A percentile compares a stretch with the other conserved stretches of the same genome.
Conservation (phyloP, 2,329 filamentous ascomycete species). For the Epichloe scottii region DNA sequence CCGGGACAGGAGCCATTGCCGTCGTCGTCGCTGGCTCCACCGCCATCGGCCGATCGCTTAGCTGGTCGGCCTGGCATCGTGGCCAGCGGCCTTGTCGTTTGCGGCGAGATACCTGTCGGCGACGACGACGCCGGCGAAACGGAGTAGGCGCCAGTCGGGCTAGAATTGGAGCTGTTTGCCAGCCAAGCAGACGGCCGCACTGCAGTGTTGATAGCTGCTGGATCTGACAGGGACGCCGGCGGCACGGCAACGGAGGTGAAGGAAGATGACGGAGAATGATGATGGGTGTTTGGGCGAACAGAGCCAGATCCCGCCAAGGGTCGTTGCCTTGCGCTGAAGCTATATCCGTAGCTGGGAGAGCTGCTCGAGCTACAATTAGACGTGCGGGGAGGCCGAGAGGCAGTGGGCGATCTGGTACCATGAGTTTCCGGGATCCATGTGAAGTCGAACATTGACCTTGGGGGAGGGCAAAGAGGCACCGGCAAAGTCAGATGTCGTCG, state of each 20-base stretch:
- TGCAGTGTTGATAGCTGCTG: neutral
- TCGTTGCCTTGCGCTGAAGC: neutral
- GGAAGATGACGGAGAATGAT: neutral
- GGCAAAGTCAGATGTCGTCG: neutral
- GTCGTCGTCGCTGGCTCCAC: constrained; percentile 20
- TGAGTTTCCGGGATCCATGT: constrained; percentile 3
- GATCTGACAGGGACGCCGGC: neutral
- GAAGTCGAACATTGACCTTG: constrained; percentile 4
- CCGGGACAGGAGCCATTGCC: constrained; percentile 8
- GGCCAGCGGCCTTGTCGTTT: constrained; percentile 4
- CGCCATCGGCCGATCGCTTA: constrained; percentile 27
- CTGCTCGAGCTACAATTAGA: neutral
- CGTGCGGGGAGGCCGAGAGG: constrained; percentile 1
- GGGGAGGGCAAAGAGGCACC: neutral
- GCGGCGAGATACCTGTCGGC: constrained; percentile 6
- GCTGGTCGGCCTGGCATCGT: constrained; percentile 9
- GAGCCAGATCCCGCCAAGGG: neutral
- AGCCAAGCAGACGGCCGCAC: neutral
- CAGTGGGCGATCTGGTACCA: neutral
- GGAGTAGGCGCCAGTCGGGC: constrained; percentile 7
- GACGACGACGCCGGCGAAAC: constrained; percentile 7
- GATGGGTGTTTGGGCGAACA: neutral
- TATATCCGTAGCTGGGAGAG: constrained; percentile 2
- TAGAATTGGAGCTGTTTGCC: constrained; percentile 4
- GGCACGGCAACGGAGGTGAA: neutral